Evolutionary conservation across 371 early-diverging fungal species (phyloP).

Genomic region (Amoeboradix gromovi): DNA sequence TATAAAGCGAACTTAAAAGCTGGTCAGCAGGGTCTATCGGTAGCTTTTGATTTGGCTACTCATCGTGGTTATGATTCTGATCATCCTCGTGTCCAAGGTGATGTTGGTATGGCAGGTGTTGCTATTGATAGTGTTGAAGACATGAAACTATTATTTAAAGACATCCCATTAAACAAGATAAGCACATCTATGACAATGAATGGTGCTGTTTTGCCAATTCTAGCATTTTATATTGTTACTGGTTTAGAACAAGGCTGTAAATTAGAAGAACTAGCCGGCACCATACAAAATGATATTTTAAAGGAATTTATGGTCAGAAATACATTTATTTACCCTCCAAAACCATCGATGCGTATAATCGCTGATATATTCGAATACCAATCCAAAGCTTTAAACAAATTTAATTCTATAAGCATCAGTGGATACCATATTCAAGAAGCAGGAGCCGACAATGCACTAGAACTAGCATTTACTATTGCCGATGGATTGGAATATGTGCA

Average conservation of each 20-base stretch:
- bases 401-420: constrained; percentile 62
- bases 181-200: constrained; percentile 74
- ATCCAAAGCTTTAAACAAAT: constrained; percentile 53
- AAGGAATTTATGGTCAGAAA: constrained; percentile 75
- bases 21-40: constrained; percentile 51
- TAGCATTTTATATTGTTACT: constrained; percentile 61
- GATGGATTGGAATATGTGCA: constrained; percentile 50
- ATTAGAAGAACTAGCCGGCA: constrained; percentile 40
- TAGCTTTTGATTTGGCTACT: constrained; percentile 58
- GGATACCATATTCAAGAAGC: constrained; percentile 72
- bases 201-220: constrained; percentile 54
- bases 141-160: constrained; percentile 56
- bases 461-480: constrained; percentile 55
- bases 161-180: constrained; percentile 51
- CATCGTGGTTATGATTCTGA: constrained; percentile 54
- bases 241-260: constrained; percentile 50
- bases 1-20: constrained; percentile 54
- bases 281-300: constrained; percentile 59
- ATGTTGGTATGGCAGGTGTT: constrained; percentile 72
- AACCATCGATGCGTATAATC: constrained; percentile 48
- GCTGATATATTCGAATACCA: constrained; percentile 54
- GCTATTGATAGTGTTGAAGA: constrained; percentile 65
- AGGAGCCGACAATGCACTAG: constrained; percentile 48
- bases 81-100: constrained; percentile 50
- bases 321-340: constrained; percentile 60